Conservation (phyloP, 192 early-diverging fungal genomes). For the Backusella westeae region DNA sequence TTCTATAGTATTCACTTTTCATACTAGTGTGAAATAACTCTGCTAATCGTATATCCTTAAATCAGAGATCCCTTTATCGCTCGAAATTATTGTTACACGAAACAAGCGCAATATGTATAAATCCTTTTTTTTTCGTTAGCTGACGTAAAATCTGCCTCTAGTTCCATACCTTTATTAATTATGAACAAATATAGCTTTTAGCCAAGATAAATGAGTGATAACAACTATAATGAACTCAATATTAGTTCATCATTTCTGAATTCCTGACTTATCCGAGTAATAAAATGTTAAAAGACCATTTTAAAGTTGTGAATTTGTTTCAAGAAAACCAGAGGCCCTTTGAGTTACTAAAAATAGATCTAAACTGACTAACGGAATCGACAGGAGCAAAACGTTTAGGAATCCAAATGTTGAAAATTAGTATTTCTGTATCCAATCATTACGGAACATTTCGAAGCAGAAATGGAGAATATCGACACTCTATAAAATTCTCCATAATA, state of each 20-base stretch:
- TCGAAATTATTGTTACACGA: too few species aligned
- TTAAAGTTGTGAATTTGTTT: constrained; percentile 1
- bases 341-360: not conserved
- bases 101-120: too few species aligned
- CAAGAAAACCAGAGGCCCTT: not conserved
- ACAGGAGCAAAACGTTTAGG: not conserved
- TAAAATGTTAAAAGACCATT: not conserved
- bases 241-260: not conserved
- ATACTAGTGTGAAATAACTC: too few species aligned
- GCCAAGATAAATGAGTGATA: too few species aligned
- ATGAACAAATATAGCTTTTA: too few species aligned
- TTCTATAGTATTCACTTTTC: too few species aligned
- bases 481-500: not conserved
- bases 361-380: not conserved
- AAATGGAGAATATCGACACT: not conserved
- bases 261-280: not conserved
- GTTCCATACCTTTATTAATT: too few species aligned
- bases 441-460: not conserved
- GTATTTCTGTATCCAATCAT: not conserved
- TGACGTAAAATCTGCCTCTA: too few species aligned
- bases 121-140: too few species aligned
- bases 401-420: not conserved
- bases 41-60: too few species aligned
- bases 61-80: too few species aligned
- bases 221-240: too few species aligned